Evolutionary conservation across 257 asterid species (phyloP).

Genomic region (Petunia secreta): DNA sequence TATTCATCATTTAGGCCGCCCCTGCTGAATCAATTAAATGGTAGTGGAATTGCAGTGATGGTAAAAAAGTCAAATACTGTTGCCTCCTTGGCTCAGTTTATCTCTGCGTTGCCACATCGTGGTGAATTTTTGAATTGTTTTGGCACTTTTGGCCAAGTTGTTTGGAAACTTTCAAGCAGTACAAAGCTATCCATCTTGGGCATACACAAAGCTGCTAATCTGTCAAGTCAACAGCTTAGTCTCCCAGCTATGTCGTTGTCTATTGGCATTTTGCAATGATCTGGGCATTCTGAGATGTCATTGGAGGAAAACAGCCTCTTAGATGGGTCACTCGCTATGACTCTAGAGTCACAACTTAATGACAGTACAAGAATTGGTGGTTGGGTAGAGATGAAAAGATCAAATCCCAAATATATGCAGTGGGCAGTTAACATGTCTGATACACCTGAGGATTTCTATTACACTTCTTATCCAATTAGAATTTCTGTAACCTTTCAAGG

Average conservation of each 20-base stretch:
- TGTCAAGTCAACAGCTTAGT: too few relatives aligned
- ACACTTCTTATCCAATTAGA: slow-evolving; percentile 28
- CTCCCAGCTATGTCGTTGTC: slow-evolving; percentile 39
- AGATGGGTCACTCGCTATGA: slow-evolving; percentile 63
- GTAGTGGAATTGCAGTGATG: too few relatives aligned
- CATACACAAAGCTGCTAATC: slow-evolving; percentile 21
- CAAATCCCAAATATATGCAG: slow-evolving; percentile 46
- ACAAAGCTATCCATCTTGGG: slow-evolving; percentile 79
- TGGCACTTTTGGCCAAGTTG: slow-evolving; percentile 40
- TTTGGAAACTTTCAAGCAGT: slow-evolving; percentile 53
- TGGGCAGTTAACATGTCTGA: slow-evolving; percentile 71
- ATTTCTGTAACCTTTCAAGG: too few relatives aligned
- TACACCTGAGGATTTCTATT: slow-evolving; percentile 54
- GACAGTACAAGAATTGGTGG: slow-evolving; percentile 67
- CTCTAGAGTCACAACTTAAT: slow-evolving; percentile 61
- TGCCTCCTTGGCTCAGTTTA: too few relatives aligned
- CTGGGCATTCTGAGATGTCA: slow-evolving; percentile 39
- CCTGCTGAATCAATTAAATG: too few relatives aligned
- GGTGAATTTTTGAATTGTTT: too few relatives aligned
- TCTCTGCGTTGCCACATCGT: too few relatives aligned
- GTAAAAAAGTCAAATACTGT: too few relatives aligned
- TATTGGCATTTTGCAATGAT: slow-evolving; percentile 40
- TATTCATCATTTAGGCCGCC: too few relatives aligned
- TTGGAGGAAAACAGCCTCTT: slow-evolving; percentile 41
- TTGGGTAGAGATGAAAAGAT: slow-evolving; percentile 65